Base-by-base conservation (phyloP, 495 filamentous ascomycete genomes). In the Lichina pygmaea region DNA sequence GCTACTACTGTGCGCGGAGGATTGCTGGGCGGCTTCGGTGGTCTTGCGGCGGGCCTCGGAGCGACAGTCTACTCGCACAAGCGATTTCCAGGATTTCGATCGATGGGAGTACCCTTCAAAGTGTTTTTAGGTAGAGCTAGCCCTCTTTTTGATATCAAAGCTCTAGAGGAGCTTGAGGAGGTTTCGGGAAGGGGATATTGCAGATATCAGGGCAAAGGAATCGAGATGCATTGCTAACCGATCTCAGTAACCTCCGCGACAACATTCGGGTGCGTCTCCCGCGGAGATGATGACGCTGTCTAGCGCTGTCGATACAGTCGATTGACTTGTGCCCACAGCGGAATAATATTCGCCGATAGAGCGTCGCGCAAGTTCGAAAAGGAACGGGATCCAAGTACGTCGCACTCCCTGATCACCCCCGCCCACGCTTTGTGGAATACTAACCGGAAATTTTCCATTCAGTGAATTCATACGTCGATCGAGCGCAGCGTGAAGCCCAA, bases 331-430 rank as follows among this genome's bases (percentile, higher is more conserved):
- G 93, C 89, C 8, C 93, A 93, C 60, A 66, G 70, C 46, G 62
- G 75, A 49, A 93, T 97, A 63, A 68, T 94, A 53, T 61, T 71
- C 38, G 89, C 91, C 37, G 89, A 97, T 64, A 70, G 78, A 40
- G 71, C 69, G 52, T 81, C 77, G 43, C 75, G 83, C 50, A 49
- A 48, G 43, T 94, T 70, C 68, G 86, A 94, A 60, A 53, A 58
- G n/a, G 51, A 60, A 9, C 36, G 36, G 13, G 36, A 39, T 39
- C 36, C 36, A 39, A 15, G 36, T 39, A 15, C 13, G 36, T 39
- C 36, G 3, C 5, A 39, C 36, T 39, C 36, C 2, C 36, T 39
- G 13, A 39, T 24, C 24, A 24, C 24, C 24, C 24, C 24, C 24
- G 24, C 4, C 24, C 24, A 24, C 24, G 24, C 24, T 24, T 4